Percentiles rank a stretch among this genome's conserved stretches.
Evolutionary conservation across 805 yeast genomes (phyloP).

Genomic region (Ogataea sp.): DNA sequence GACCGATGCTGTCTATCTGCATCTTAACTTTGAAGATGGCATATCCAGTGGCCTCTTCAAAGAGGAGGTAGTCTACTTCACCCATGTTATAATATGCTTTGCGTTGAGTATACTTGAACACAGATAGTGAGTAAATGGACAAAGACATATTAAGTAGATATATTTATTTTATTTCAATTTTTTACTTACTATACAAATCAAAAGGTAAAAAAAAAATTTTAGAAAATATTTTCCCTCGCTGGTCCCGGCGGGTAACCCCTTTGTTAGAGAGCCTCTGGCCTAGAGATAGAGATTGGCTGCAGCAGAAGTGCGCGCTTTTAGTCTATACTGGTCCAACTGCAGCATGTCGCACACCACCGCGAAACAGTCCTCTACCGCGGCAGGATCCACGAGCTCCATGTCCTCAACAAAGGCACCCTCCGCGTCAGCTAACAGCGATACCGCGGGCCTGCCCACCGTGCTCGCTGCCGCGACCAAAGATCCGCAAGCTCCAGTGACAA

Average conservation of each 20-base stretch:
- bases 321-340: too few species aligned
- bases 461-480: constrained; percentile 25
- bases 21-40: constrained; percentile 90
- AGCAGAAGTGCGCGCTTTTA: constrained; percentile 6
- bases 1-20: constrained; percentile 91
- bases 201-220: neutral
- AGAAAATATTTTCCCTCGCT: too few species aligned
- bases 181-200: too few species aligned
- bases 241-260: constrained; percentile 7
- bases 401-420: constrained; percentile 41
- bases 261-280: too few species aligned
- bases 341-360: constrained; percentile 24
- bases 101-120: too few species aligned
- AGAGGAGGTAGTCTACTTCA: constrained; percentile 82
- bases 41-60: constrained; percentile 98
- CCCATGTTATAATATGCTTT: constrained; percentile 45
- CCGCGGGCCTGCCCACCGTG: constrained; percentile 3
- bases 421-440: constrained; percentile 26
- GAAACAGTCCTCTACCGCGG: too few species aligned
- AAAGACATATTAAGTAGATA: too few species aligned
- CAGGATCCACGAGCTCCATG: constrained; percentile 32
- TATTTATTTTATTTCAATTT: too few species aligned
- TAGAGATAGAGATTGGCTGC: neutral
- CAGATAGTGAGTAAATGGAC: too few species aligned
- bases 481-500: constrained; percentile 37